Percentiles rank a stretch among this genome's conserved stretches.
Conservation (phyloP, 2,329 filamentous ascomycete species). For the Ophiostoma piceae region DNA sequence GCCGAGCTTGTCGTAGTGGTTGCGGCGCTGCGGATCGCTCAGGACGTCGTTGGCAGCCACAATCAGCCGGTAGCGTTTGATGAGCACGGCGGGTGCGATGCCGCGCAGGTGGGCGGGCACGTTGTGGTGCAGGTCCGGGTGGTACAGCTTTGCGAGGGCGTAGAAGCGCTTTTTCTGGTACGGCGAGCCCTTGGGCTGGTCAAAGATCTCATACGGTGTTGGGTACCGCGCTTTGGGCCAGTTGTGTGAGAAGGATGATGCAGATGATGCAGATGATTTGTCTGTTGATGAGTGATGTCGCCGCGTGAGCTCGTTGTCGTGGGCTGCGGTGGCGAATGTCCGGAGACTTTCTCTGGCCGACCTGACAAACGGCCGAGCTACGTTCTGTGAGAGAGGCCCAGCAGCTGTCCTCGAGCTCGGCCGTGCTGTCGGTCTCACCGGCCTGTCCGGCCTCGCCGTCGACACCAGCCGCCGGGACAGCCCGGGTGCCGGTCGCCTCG, state of each 20-base stretch:
- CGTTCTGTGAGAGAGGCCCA: neutral
- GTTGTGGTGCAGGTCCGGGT: conserved; percentile 64
- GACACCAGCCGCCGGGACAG: neutral
- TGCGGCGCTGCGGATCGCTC: conserved; percentile 70
- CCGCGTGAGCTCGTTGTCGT: conserved; percentile 15
- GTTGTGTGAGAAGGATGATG: conserved; percentile 14
- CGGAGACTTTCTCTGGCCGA: neutral
- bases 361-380: neutral
- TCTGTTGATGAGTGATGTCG: neutral
- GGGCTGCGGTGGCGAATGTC: conserved; percentile 20
- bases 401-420: neutral
- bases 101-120: conserved; percentile 35
- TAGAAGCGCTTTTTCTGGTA: conserved; percentile 86
- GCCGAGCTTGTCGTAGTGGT: conserved; percentile 76
- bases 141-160: conserved; percentile 90
- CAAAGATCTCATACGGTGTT: conserved; percentile 88
- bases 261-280: neutral
- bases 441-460: too few relatives aligned
- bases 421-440: neutral
- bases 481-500: neutral
- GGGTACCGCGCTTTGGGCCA: conserved; percentile 52
- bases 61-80: conserved; percentile 87
- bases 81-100: conserved; percentile 56
- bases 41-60: conserved; percentile 85
- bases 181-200: conserved; percentile 48